phyloP scores from a whole-genome alignment of 176 grass and related monocot species.

The Coix lacrymajobi region DNA sequence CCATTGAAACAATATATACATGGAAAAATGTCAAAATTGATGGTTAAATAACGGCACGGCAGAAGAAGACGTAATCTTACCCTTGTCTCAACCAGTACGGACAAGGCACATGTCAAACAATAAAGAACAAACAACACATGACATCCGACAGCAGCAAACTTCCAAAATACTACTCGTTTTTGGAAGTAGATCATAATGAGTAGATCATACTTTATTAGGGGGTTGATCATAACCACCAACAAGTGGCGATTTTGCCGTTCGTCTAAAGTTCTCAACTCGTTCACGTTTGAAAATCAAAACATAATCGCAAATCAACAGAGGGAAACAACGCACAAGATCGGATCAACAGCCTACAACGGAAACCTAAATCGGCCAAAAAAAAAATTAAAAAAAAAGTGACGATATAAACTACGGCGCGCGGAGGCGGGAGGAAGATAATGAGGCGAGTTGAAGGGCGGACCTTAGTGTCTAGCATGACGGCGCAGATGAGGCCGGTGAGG shows the following conservation, averaged over 20 bases:
- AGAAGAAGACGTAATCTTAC: neutral
- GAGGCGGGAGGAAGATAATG: neutral
- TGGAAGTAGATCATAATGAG: too few relatives aligned
- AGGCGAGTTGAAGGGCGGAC: neutral
- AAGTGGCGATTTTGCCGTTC: neutral
- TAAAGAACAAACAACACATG: neutral
- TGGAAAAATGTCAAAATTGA: neutral
- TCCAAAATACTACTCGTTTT: neutral
- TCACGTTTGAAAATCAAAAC: neutral
- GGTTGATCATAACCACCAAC: neutral
- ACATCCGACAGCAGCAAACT: neutral
- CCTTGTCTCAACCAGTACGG: neutral
- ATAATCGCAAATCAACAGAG: neutral
- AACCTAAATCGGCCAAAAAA: neutral
- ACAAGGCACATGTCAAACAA: conserved; percentile 8
- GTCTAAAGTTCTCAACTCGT: neutral
- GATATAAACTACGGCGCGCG: neutral
- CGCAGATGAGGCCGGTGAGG: conserved; percentile 69
- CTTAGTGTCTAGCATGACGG: conserved; percentile 95
- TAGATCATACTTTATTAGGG: neutral
- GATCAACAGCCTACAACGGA: neutral
- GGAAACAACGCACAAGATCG: neutral
- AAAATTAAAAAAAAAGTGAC: neutral
- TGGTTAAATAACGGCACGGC: neutral
- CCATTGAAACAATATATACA: neutral